Conservation (phyloP, 495 filamentous ascomycete species). For the Terfezia boudieri region DNA sequence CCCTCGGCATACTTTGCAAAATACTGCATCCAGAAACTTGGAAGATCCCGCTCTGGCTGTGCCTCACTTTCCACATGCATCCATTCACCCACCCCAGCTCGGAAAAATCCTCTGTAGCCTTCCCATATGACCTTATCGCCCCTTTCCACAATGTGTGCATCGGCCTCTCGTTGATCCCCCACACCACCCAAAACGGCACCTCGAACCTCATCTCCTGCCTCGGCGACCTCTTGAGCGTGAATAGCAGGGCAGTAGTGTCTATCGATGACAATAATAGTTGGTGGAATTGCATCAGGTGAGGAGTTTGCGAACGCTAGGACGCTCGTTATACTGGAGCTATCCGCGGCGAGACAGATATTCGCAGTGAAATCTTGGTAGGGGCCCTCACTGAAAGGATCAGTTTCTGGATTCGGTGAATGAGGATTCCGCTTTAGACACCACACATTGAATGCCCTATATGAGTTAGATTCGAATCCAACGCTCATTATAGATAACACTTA, state of each 20-base stretch:
- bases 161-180: neutral
- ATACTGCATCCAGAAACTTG: neutral
- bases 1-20: neutral
- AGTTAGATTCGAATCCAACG: too few species aligned
- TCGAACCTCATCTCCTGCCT: neutral
- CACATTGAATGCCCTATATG: neutral
- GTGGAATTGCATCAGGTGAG: neutral
- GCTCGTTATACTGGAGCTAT: neutral
- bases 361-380: neutral
- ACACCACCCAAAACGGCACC: neutral
- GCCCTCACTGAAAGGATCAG: neutral
- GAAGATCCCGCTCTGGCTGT: neutral
- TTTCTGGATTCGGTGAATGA: neutral
- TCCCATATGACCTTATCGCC: neutral
- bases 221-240: neutral
- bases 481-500: neutral
- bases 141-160: too few species aligned
- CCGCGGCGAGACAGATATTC: neutral
- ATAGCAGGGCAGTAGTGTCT: neutral
- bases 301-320: neutral
- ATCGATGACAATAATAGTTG: neutral
- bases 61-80: neutral
- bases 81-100: neutral
- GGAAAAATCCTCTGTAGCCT: neutral
- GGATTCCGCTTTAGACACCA: neutral